Evolutionary conservation across 164 flowering plant species (phyloP).

Genomic region (Taxillus chinensis): DNA sequence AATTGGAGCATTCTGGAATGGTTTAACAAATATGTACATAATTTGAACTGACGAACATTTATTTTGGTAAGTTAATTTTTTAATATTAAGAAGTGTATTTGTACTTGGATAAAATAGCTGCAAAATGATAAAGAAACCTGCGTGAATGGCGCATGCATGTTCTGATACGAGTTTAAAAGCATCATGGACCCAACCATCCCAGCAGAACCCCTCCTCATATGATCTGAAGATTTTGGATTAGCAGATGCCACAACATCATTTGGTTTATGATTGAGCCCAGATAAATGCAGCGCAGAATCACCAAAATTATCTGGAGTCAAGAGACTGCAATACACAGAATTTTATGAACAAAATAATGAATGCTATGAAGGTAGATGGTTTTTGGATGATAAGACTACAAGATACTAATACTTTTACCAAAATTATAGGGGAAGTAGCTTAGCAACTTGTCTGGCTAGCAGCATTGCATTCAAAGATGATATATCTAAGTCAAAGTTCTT

Average conservation of each 20-base stretch:
- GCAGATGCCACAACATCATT: constrained; percentile 14
- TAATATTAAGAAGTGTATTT: no score
- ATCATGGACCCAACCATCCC: constrained; percentile 70
- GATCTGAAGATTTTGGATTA: constrained; percentile 20
- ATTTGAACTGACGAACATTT: background rate
- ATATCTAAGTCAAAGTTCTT: no score
- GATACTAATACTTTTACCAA: background rate
- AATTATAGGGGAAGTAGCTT: background rate
- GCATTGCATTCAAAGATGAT: no score
- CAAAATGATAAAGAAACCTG: constrained; percentile 39
- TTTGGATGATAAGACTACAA: background rate
- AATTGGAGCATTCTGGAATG: constrained; percentile 69
- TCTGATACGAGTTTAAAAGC: constrained; percentile 72
- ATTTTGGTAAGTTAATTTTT: no score
- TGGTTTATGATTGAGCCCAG: constrained; percentile 9
- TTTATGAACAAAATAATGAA: constrained; percentile 3
- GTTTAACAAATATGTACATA: background rate
- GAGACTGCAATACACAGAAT: constrained; percentile 17
- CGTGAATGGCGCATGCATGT: constrained; percentile 84
- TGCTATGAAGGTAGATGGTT: background rate
- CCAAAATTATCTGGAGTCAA: constrained; percentile 13
- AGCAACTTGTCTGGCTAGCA: no score
- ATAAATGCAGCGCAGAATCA: constrained; percentile 9
- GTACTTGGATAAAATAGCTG: no score
- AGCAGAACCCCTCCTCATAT: constrained; percentile 66